phyloP scores from a whole-genome alignment of 108 stramenopile species.

The Epipyxis sp. region DNA sequence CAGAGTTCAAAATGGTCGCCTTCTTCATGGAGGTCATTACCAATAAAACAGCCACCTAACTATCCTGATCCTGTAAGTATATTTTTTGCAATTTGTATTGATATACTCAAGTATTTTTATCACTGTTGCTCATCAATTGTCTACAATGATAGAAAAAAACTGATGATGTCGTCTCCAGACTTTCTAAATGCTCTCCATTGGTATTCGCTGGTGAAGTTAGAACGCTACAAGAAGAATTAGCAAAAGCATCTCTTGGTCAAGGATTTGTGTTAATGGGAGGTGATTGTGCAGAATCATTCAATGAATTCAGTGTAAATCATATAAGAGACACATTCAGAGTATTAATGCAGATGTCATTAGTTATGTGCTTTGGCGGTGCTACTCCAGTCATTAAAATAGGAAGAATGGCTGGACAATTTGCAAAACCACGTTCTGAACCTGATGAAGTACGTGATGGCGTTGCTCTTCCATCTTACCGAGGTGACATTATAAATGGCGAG shows the following conservation, averaged over 20 bases:
- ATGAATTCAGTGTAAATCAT: conserved; percentile 72
- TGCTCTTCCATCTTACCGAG: conserved; percentile 83
- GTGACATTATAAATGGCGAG: conserved; percentile 92
- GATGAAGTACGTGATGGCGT: conserved; percentile 67
- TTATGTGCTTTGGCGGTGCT: conserved; percentile 87
- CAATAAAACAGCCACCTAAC: conserved; percentile 42
- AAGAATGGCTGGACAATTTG: conserved; percentile 95
- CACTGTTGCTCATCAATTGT: not conserved
- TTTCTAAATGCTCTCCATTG: conserved; percentile 43
- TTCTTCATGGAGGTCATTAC: conserved; percentile 24
- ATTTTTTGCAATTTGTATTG: not conserved
- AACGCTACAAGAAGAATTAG: conserved; percentile 76
- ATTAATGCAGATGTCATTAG: conserved; percentile 79
- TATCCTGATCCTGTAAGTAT: conserved; percentile 33
- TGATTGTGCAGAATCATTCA: conserved; percentile 94
- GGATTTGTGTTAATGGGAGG: conserved; percentile 98
- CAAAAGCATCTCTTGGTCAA: conserved; percentile 83
- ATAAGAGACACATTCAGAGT: conserved; percentile 82
- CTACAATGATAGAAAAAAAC: not conserved
- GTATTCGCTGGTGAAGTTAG: conserved; percentile 52
- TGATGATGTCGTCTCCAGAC: conserved; percentile 30
- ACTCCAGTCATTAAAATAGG: conserved; percentile 94
- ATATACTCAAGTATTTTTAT: no score
- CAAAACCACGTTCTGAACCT: conserved; percentile 89
- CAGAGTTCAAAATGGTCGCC: no score